A percentile compares a stretch with the other conserved stretches of the same genome.
Evolutionary conservation across 306 rosid genomes (phyloP).

Genomic region (Echinosophora koreensis): DNA sequence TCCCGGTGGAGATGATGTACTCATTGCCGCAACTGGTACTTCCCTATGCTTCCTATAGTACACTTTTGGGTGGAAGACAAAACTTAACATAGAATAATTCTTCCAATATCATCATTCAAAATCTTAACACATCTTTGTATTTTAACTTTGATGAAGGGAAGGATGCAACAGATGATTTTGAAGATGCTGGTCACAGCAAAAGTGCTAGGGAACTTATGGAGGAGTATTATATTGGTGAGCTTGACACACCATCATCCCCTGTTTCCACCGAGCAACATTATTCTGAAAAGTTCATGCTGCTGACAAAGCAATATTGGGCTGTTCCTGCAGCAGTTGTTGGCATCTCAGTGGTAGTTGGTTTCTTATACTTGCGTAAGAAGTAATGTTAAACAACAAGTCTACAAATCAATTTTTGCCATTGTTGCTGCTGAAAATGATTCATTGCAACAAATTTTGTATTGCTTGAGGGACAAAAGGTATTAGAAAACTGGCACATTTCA

Average conservation of each 20-base stretch:
- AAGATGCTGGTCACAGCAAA: constrained; percentile 94
- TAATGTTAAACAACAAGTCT: constrained; percentile 37
- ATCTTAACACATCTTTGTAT: constrained; percentile 36
- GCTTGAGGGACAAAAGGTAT: constrained; percentile 30
- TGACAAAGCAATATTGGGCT: constrained; percentile 72
- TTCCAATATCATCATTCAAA: constrained; percentile 32
- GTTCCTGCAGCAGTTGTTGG: constrained; percentile 65
- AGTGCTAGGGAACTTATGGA: constrained; percentile 76
- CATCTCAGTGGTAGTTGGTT: constrained; percentile 64
- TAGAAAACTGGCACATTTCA: constrained; percentile 31
- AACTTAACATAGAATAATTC: constrained; percentile 13
- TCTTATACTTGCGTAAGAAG: constrained; percentile 70
- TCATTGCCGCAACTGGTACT: constrained; percentile 76
- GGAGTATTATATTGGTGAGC: constrained; percentile 71
- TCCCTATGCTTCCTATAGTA: constrained; percentile 34
- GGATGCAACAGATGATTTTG: constrained; percentile 92
- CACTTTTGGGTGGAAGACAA: constrained; percentile 6
- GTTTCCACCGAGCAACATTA: constrained; percentile 48
- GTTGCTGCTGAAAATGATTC: constrained; percentile 32
- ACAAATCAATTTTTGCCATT: constrained; percentile 24
- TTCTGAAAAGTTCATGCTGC: constrained; percentile 50
- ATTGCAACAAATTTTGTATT: constrained; percentile 54
- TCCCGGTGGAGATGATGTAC: constrained; percentile 93
- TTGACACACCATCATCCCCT: constrained; percentile 60
- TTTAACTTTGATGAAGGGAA: constrained; percentile 58